Evolutionary conservation across 345 rosid species (phyloP).

Genomic region (Gossypium stocksii): DNA sequence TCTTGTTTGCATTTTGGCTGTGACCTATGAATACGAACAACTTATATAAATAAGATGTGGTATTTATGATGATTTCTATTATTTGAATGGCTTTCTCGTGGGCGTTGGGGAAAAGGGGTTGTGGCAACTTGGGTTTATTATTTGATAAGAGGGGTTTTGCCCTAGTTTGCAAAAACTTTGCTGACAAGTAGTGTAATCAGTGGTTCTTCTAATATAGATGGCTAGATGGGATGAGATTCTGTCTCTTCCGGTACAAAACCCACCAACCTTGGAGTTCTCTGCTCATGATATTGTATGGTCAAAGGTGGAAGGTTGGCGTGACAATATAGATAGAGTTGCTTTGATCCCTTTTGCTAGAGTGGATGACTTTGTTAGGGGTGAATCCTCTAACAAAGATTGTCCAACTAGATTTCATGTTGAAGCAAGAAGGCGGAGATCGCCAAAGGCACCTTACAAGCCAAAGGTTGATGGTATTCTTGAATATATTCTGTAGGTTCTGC

Average conservation of each 20-base stretch:
- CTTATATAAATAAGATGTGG: neutral
- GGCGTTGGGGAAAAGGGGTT: neutral
- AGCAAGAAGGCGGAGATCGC: conserved; percentile 70
- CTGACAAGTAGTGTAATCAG: neutral
- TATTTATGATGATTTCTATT: neutral
- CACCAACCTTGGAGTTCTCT: conserved; percentile 71
- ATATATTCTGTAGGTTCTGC: conserved; percentile 74
- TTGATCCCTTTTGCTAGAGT: conserved; percentile 89
- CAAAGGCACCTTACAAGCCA: conserved; percentile 57
- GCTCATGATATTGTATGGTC: conserved; percentile 84
- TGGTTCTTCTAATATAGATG: conserved; percentile 44
- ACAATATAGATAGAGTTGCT: conserved; percentile 82
- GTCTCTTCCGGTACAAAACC: conserved; percentile 88
- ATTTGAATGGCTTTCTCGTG: neutral
- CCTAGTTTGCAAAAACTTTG: neutral
- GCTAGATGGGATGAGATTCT: conserved; percentile 96
- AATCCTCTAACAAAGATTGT: conserved; percentile 71
- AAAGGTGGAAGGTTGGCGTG: conserved; percentile 93
- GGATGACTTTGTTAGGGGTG: conserved; percentile 90
- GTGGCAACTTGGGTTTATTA: neutral
- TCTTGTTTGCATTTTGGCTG: neutral
- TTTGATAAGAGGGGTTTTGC: neutral
- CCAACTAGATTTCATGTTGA: conserved; percentile 96
- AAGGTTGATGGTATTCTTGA: conserved; percentile 96
- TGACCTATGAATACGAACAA: neutral